These are phyloP conservation scores for Metschnikowia lachancei DNA, from an alignment of 805 yeast genomes.

Conservation along the genomic window DNA sequence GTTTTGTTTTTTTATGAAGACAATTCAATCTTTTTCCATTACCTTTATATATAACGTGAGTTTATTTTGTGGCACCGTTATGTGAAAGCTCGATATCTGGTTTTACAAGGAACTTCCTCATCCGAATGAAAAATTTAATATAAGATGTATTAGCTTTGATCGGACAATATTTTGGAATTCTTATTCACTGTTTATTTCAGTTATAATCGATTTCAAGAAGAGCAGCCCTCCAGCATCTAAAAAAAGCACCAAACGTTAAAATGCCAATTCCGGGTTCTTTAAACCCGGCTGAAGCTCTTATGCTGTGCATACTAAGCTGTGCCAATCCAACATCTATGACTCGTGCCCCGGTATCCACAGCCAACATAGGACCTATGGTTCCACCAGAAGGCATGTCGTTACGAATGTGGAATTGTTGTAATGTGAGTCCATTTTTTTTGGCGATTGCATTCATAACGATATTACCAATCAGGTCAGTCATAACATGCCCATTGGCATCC, in stretches of 20 bases:
- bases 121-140: too few species aligned
- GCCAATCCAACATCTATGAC: constrained; percentile 43
- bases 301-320: constrained; percentile 43
- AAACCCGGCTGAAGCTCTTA: constrained; percentile 37
- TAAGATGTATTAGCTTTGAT: too few species aligned
- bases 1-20: too few species aligned
- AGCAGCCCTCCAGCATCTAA: constrained; percentile 26
- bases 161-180: too few species aligned
- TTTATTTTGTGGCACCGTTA: too few species aligned
- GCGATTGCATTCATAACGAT: constrained; percentile 28
- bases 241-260: constrained; percentile 31
- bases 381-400: constrained; percentile 43
- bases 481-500: constrained; percentile 38
- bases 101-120: too few species aligned
- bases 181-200: too few species aligned
- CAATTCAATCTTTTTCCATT: too few species aligned
- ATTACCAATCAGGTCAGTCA: constrained; percentile 35
- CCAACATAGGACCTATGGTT: constrained; percentile 43
- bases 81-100: too few species aligned
- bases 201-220: constrained; percentile 11
- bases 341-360: constrained; percentile 35
- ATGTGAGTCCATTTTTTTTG: constrained; percentile 21
- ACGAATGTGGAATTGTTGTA: constrained; percentile 41
- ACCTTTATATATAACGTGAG: too few species aligned
- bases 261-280: constrained; percentile 41